Percentiles rank a stretch among this genome's conserved stretches.
Conservation (phyloP, 495 filamentous ascomycete species). For the Talaromyces ruber region DNA sequence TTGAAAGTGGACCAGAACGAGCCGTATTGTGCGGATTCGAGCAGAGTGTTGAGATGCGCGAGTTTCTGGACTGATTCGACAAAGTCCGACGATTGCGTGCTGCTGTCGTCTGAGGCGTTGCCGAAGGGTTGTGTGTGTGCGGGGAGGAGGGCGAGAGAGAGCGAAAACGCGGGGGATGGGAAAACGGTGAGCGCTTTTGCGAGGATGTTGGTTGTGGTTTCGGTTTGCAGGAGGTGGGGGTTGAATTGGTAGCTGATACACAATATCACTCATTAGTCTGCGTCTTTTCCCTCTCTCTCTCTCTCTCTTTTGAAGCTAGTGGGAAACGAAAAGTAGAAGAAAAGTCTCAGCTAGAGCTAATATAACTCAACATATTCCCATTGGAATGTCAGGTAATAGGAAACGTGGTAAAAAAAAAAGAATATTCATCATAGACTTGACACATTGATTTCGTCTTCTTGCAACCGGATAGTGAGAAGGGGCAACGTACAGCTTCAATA, state of each 20-base stretch:
- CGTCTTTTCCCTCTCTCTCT: too few relatives aligned
- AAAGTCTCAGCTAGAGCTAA: conserved; percentile 57
- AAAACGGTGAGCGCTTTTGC: conserved; percentile 97
- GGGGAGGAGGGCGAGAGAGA: conserved; percentile 86
- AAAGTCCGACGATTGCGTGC: conserved; percentile 47
- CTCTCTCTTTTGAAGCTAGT: too few relatives aligned
- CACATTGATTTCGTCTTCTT: background rate
- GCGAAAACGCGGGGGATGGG: conserved; percentile 90
- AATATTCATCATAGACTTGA: conserved; percentile 54
- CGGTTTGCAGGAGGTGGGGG: conserved; percentile 92
- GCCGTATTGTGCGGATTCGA: conserved; percentile 77
- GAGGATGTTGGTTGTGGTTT: conserved; percentile 96
- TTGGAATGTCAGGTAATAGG: conserved; percentile 83
- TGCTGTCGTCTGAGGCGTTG: conserved; percentile 21
- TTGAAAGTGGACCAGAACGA: conserved; percentile 92
- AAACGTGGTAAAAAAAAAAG: conserved; percentile 70
- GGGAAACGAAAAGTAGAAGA: background rate
- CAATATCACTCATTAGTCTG: background rate
- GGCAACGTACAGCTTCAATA: conserved; percentile 89
- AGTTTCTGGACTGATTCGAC: conserved; percentile 86
- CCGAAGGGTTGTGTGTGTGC: conserved; percentile 57
- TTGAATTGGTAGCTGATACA: conserved; percentile 92
- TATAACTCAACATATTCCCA: conserved; percentile 12
- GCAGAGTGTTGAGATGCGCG: conserved; percentile 69
- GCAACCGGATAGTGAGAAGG: conserved; percentile 3